Conservation (phyloP, 2,329 filamentous ascomycete species). For the Orbilia ellipsospora region DNA sequence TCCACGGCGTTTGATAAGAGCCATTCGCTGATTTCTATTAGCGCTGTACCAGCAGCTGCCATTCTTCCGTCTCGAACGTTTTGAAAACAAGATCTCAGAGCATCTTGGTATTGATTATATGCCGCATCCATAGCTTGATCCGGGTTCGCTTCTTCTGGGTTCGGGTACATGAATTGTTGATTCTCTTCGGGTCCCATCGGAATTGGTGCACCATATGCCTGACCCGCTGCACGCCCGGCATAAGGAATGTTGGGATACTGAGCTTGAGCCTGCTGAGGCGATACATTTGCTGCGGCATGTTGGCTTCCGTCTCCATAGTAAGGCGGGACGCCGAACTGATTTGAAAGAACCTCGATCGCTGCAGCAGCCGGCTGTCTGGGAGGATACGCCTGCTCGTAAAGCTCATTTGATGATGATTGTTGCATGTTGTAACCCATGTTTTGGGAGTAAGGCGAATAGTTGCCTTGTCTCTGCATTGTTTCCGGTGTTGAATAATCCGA, state of each 20-base stretch:
- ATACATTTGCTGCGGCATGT: slow-evolving; percentile 53
- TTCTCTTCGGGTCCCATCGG: slow-evolving; percentile 42
- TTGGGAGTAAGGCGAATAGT: slow-evolving; percentile 58
- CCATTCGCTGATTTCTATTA: slow-evolving; percentile 75
- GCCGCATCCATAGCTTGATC: slow-evolving; percentile 58
- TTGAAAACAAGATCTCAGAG: slow-evolving; percentile 76
- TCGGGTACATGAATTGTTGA: slow-evolving; percentile 54
- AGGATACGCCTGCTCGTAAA: slow-evolving; percentile 57
- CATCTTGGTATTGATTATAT: slow-evolving; percentile 68
- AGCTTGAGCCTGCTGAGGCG: slow-evolving; percentile 56
- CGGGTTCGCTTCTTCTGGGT: slow-evolving; percentile 42
- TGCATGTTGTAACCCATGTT: slow-evolving; percentile 58
- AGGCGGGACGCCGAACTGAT: slow-evolving; percentile 58
- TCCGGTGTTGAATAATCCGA: slow-evolving; percentile 52
- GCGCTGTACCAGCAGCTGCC: slow-evolving; percentile 69
- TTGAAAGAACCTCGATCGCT: slow-evolving; percentile 60
- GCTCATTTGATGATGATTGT: slow-evolving; percentile 55
- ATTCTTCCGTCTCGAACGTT: slow-evolving; percentile 74
- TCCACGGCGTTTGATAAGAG: slow-evolving; percentile 73
- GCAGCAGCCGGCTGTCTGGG: slow-evolving; percentile 59
- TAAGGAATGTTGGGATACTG: slow-evolving; percentile 57
- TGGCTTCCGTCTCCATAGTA: slow-evolving; percentile 57
- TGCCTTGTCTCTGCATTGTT: slow-evolving; percentile 50
- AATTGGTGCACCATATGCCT: slow-evolving; percentile 35
- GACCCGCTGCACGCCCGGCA: slow-evolving; percentile 39